A percentile compares a stretch with the other conserved stretches of the same genome.
Evolutionary conservation across 2,329 filamentous ascomycete genomes (phyloP).

Genomic region (Cladophialophora exuberans): DNA sequence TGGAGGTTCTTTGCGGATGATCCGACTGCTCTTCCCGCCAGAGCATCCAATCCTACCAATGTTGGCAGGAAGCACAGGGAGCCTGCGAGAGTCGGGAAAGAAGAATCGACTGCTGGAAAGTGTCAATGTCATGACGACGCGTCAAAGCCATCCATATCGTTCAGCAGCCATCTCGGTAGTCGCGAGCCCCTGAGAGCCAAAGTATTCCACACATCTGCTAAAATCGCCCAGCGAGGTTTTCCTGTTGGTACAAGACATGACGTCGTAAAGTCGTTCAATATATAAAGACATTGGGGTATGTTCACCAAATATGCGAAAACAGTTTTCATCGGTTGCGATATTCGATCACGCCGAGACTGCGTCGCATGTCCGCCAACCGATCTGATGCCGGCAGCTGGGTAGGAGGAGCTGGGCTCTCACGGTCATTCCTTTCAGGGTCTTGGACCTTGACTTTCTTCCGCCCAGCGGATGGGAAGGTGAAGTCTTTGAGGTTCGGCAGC

Average conservation of each 20-base stretch:
- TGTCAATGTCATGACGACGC: no score
- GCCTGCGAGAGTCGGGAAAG: no score
- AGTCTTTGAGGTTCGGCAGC: slow-evolving; percentile 26
- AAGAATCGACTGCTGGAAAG: not conserved
- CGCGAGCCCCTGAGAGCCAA: no score
- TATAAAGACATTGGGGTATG: slow-evolving; percentile 4
- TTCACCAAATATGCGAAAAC: not conserved
- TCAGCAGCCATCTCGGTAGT: no score
- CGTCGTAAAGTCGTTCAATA: slow-evolving; percentile 13
- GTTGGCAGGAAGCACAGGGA: no score
- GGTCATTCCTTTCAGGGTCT: slow-evolving; percentile 1
- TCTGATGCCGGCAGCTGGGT: slow-evolving; percentile 14
- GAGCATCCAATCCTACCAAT: no score
- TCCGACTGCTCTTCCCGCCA: no score
- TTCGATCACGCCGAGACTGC: slow-evolving; percentile 25
- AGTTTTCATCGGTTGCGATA: slow-evolving; percentile 2
- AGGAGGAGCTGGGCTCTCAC: slow-evolving; percentile 2
- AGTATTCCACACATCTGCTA: no score
- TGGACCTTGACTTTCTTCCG: slow-evolving; percentile 13
- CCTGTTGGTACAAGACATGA: slow-evolving; percentile 16
- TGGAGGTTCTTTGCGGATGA: no score
- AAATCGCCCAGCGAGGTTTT: no score
- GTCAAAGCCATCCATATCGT: no score
- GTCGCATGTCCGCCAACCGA: slow-evolving; percentile 26
- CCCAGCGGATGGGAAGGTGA: slow-evolving; percentile 7